phyloP scores from a whole-genome alignment of 176 grass and related monocot genomes.

The Tuctoria greenei region DNA sequence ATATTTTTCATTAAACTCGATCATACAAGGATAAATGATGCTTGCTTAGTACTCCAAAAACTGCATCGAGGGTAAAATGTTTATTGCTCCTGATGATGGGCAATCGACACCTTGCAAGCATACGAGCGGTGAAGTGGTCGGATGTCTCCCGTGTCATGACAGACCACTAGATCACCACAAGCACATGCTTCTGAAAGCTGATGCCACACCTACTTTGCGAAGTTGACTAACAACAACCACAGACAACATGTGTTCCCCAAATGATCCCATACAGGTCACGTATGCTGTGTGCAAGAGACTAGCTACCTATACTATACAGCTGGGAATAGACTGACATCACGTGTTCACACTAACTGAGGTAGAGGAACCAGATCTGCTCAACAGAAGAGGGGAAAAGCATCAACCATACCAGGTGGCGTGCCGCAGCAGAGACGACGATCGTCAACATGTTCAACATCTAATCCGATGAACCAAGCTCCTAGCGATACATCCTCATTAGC shows the following conservation, averaged over 20 bases:
- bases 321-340: constrained; percentile 5
- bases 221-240: constrained; percentile 46
- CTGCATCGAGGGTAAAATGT: constrained; percentile 18
- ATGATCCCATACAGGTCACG: constrained; percentile 29
- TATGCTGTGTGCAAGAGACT: background rate
- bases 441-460: constrained; percentile 63
- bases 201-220: constrained; percentile 39
- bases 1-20: background rate
- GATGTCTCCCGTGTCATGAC: constrained; percentile 37
- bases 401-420: constrained; percentile 50
- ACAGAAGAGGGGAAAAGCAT: background rate
- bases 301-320: background rate
- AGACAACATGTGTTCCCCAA: background rate
- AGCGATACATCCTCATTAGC: constrained; percentile 76
- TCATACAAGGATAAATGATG: background rate
- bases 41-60: background rate
- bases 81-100: constrained; percentile 14
- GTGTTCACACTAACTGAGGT: constrained; percentile 11
- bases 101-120: constrained; percentile 1
- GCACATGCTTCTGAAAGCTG: constrained; percentile 52
- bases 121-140: constrained; percentile 20
- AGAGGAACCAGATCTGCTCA: background rate
- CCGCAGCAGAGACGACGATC: constrained; percentile 67
- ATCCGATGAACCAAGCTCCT: constrained; percentile 71
- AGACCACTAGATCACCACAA: constrained; percentile 28